Percentiles rank a stretch among this genome's conserved stretches.
These are phyloP conservation scores for Alternaria longipes DNA, from an alignment of 2,329 filamentous ascomycete species.

Conservation along the genomic window DNA sequence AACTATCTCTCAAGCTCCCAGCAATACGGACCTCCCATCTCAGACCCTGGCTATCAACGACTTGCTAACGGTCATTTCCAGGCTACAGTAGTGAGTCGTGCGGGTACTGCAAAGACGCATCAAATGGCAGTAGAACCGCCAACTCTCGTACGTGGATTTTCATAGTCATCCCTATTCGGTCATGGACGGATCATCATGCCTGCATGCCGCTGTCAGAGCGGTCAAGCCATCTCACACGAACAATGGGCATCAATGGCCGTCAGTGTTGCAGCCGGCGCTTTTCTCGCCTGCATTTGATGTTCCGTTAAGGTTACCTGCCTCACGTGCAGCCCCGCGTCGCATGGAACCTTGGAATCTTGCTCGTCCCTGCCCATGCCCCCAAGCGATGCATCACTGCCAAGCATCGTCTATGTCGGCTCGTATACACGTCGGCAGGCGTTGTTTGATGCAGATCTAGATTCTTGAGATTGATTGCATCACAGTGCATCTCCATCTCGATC, in stretches of 20 bases:
- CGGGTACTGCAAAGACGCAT: conserved; percentile 61
- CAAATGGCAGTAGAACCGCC: conserved; percentile 58
- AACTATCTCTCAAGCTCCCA: conserved; percentile 7
- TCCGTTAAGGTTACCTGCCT: conserved; percentile 38
- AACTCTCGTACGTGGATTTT: conserved; percentile 58
- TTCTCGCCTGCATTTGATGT: conserved; percentile 32
- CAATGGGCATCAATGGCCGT: conserved; percentile 14
- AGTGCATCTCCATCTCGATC: neutral
- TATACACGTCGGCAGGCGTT: conserved; percentile 7
- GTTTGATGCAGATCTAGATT: neutral
- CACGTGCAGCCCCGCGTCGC: conserved; percentile 35
- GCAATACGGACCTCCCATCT: conserved; percentile 13
- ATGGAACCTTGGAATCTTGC: conserved; percentile 18
- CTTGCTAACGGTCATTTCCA: conserved; percentile 41
- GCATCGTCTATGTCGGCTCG: conserved; percentile 14
- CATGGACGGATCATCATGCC: conserved; percentile 26
- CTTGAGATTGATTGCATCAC: conserved; percentile 1
- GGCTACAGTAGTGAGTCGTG: conserved; percentile 61
- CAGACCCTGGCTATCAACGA: conserved; percentile 9
- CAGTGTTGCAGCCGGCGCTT: conserved; percentile 16
- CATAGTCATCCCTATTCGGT: conserved; percentile 14
- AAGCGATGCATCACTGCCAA: conserved; percentile 27
- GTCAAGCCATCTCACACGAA: conserved; percentile 14
- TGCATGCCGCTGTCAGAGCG: conserved; percentile 28
- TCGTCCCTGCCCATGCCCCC: conserved; percentile 12